phyloP scores from a whole-genome alignment of 1,284 basidiomycete species.

The Malassezia sympodialis region DNA sequence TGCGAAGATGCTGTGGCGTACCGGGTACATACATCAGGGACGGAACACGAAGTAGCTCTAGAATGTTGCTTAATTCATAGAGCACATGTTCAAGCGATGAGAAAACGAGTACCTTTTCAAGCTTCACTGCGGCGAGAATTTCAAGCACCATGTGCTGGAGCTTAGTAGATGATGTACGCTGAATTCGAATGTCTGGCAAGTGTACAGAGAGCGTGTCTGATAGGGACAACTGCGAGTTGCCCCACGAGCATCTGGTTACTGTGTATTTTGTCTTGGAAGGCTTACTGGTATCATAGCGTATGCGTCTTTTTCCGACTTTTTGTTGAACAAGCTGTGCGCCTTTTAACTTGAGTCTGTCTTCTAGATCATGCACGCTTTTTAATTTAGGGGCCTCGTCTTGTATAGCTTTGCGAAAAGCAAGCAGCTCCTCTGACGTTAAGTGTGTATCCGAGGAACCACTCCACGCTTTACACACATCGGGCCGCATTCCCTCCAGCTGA shows the following conservation, averaged over 20 bases:
- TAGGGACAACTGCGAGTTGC: neutral
- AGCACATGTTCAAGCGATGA: slow-evolving; percentile 14
- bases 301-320: neutral
- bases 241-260: neutral
- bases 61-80: slow-evolving; percentile 10
- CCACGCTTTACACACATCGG: slow-evolving; percentile 12
- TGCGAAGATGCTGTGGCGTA: slow-evolving; percentile 13
- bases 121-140: neutral
- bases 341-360: slow-evolving; percentile 7
- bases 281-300: neutral
- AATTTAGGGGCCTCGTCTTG: slow-evolving; percentile 5
- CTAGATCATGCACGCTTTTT: neutral
- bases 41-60: slow-evolving; percentile 14
- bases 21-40: slow-evolving; percentile 17
- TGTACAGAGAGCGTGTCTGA: neutral
- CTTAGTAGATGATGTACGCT: slow-evolving; percentile 6
- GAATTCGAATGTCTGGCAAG: neutral
- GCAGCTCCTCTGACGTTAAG: slow-evolving; percentile 12
- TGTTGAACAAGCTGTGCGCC: slow-evolving; percentile 2
- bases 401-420: slow-evolving; percentile 1
- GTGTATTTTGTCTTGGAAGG: neutral
- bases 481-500: neutral
- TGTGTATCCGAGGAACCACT: neutral
- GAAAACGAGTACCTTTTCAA: slow-evolving; percentile 19
- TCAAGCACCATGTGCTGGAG: slow-evolving; percentile 12